Evolutionary conservation across 2,329 filamentous ascomycete species (phyloP).

Genomic region (Aspergillus pseudoglaucus): DNA sequence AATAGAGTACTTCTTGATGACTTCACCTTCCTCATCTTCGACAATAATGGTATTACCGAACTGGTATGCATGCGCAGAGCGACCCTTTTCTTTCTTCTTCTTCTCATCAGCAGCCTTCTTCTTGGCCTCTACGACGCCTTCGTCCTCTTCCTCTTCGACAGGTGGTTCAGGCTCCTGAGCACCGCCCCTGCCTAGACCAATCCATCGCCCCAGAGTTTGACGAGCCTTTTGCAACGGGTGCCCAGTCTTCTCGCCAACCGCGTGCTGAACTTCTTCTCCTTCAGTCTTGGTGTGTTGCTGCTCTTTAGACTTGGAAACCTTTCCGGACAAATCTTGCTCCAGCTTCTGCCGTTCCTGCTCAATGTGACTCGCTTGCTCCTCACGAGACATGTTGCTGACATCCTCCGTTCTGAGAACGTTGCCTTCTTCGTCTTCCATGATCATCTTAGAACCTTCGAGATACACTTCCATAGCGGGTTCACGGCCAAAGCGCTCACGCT

Average conservation of each 20-base stretch:
- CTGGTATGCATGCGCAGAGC: slow-evolving; percentile 60
- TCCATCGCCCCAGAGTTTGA: slow-evolving; percentile 42
- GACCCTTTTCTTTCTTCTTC: slow-evolving; percentile 30
- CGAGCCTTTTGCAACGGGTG: slow-evolving; percentile 37
- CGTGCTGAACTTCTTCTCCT: slow-evolving; percentile 37
- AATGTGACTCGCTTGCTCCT: slow-evolving; percentile 57
- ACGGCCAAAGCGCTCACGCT: slow-evolving; percentile 28
- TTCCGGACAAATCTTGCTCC: slow-evolving; percentile 46
- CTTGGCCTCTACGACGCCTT: slow-evolving; percentile 9
- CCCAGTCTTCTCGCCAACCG: slow-evolving; percentile 28
- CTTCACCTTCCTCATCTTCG: slow-evolving; percentile 62
- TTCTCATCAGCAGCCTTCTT: slow-evolving; percentile 17
- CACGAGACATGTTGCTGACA: slow-evolving; percentile 41
- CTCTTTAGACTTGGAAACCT: slow-evolving; percentile 43
- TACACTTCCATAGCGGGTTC: slow-evolving; percentile 58
- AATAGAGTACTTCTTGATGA: slow-evolving; percentile 63
- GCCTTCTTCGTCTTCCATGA: slow-evolving; percentile 80
- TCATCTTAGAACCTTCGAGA: slow-evolving; percentile 69
- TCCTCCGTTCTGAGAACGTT: slow-evolving; percentile 69
- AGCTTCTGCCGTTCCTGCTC: slow-evolving; percentile 44
- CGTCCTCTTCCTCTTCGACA: slow-evolving; percentile 17
- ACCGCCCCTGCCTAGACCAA: slow-evolving; percentile 34
- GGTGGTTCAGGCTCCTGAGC: slow-evolving; percentile 6
- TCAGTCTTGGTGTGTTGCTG: slow-evolving; percentile 39
- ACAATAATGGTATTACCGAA: slow-evolving; percentile 67